Evolutionary conservation across 805 yeast species (phyloP), one percentile per base, ranked within the genome.

Genomic region (Saccharomycopsis sp.): DNA sequence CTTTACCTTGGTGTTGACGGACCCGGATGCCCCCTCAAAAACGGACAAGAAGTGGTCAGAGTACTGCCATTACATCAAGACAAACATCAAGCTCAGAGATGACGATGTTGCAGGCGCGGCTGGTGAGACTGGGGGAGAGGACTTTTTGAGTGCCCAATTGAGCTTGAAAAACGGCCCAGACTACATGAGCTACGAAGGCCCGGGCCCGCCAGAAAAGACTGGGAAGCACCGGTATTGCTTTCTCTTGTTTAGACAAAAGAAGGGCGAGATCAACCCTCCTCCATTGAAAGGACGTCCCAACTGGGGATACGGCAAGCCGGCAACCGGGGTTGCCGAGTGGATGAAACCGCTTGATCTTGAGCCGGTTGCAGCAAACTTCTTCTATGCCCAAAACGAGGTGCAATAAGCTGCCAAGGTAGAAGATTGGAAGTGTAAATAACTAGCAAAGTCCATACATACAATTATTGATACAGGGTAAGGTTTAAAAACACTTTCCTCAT

Each of bases 11-110:
- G 82, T 83, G 2, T 51, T 87, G 50, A 88, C 96, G 5, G 96
- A 87, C 59, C 96, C 96, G 1, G 96, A 87, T 64, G 96, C 96
- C 5, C 96, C 96, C 10, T 73, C 87, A 3, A 71, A 76, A 51
- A 68, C 72, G 2, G 95, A 87, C 58, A 75, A 79, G 54, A 84
- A 77, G 56, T 86, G 94, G 94, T 79, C 92, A 2, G 95, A 87
- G 60, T 87, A 67, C 57, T 76, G 81, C 40, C 96, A 87, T 62
- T 84, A 74, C 68, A 64, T 87, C 30, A 62, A 68, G 23, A 60
- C 75, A 2, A 78, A 79, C 50, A 67, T 79, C 52, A 54, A 62
- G 31, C 60, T 75, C 51, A 49, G 53, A 19, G 49, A 45, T 16
- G 58, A 51, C 30, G 53, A 59, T 26, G n/a, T n/a, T n/a, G n/a